Conservation (phyloP, 441 rosid genomes). For the Populus tomentosa region DNA sequence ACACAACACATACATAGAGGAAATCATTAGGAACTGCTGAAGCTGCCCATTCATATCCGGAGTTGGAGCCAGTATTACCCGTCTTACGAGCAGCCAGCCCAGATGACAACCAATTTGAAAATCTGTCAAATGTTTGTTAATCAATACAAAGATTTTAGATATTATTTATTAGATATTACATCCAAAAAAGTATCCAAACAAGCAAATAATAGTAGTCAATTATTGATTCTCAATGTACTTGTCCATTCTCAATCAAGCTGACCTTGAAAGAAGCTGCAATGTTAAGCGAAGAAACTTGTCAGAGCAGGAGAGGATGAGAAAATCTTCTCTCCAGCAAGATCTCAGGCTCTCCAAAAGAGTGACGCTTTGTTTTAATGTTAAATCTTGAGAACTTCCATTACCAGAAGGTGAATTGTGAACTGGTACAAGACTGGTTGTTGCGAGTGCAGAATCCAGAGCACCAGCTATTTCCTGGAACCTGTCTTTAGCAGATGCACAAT, state of each 20-base stretch:
- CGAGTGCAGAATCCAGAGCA: conserved; percentile 75
- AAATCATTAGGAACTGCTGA: conserved; percentile 79
- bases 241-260: conserved; percentile 14
- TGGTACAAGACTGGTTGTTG: conserved; percentile 50
- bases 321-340: conserved; percentile 92
- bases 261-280: conserved; percentile 94
- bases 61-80: conserved; percentile 47
- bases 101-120: conserved; percentile 78
- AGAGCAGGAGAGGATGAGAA: conserved; percentile 79
- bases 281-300: conserved; percentile 98
- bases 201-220: neutral
- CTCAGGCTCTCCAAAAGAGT: conserved; percentile 78
- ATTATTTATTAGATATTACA: neutral
- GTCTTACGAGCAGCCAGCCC: conserved; percentile 62
- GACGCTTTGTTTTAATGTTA: conserved; percentile 73
- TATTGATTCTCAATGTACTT: conserved; percentile 2
- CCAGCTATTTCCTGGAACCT: conserved; percentile 99
- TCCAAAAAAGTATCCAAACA: neutral
- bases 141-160: neutral
- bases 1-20: conserved; percentile 53
- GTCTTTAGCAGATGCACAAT: conserved; percentile 21
- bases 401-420: conserved; percentile 47
- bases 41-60: conserved; percentile 87
- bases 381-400: conserved; percentile 29
- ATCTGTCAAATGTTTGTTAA: conserved; percentile 35